These are phyloP conservation scores for Cotoneaster glaucophyllus DNA, from an alignment of 306 rosid genomes.

Conservation along the genomic window DNA sequence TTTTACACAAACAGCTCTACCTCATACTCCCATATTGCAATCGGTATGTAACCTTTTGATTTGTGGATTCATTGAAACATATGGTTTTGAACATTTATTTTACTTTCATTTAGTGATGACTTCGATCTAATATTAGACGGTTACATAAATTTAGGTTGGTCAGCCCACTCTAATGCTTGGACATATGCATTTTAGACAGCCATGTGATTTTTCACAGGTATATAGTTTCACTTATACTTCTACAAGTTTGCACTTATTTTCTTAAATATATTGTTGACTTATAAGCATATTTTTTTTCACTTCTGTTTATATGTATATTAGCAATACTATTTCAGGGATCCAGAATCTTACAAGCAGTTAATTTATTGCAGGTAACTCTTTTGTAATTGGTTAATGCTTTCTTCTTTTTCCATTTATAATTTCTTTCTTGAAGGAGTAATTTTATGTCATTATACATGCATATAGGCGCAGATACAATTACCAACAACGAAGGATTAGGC, in stretches of 20 bases:
- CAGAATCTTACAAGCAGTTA: background rate
- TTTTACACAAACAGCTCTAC: background rate
- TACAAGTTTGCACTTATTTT: background rate
- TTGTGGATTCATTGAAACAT: too few species aligned
- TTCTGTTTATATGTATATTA: too few species aligned
- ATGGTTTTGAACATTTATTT: too few species aligned
- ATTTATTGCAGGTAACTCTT: background rate
- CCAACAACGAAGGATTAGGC: background rate
- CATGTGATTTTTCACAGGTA: background rate
- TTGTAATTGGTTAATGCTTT: background rate
- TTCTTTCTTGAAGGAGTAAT: too few species aligned
- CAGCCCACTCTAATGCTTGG: background rate
- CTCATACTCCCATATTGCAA: too few species aligned
- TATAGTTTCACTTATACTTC: background rate
- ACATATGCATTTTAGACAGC: background rate
- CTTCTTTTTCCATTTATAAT: too few species aligned
- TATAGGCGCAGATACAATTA: background rate
- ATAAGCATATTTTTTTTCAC: background rate
- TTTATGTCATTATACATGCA: too few species aligned
- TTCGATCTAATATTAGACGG: too few species aligned
- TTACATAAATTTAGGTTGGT: too few species aligned
- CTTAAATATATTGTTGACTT: background rate
- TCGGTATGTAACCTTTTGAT: too few species aligned
- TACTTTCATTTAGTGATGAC: too few species aligned
- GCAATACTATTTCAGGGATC: background rate